Evolutionary conservation across 257 asterid genomes (phyloP).

Genomic region (Datura wrightii): DNA sequence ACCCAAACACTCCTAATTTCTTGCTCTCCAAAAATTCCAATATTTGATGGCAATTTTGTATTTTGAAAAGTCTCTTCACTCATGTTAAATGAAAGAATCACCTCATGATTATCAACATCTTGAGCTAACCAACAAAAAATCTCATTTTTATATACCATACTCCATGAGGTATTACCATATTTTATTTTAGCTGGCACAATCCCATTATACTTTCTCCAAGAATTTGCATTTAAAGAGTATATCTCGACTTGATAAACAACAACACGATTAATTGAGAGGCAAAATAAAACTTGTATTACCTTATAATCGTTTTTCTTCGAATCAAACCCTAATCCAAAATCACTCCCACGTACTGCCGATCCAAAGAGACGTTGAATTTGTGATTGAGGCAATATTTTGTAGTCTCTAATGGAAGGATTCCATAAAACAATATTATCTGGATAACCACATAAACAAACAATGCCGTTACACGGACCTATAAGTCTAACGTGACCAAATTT

Average conservation of each 20-base stretch:
- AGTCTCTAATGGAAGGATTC: conserved; percentile 56
- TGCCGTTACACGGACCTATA: conserved; percentile 62
- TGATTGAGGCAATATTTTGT: conserved; percentile 49
- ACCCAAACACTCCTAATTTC: conserved; percentile 52
- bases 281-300: conserved; percentile 59
- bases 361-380: conserved; percentile 39
- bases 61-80: conserved; percentile 44
- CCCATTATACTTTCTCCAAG: conserved; percentile 50
- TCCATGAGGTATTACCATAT: conserved; percentile 53
- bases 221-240: conserved; percentile 43
- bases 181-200: conserved; percentile 53
- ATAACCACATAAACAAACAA: conserved; percentile 57
- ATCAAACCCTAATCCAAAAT: conserved; percentile 59
- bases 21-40: conserved; percentile 51
- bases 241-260: conserved; percentile 55
- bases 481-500: conserved; percentile 58
- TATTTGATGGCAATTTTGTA: conserved; percentile 49
- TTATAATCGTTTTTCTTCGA: conserved; percentile 44
- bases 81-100: conserved; percentile 53
- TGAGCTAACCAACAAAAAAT: conserved; percentile 76
- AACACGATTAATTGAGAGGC: conserved; percentile 34
- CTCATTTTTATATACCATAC: conserved; percentile 57
- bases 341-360: conserved; percentile 55
- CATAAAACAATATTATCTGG: conserved; percentile 60
- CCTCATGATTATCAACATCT: conserved; percentile 40